A percentile compares a stretch with the other conserved stretches of the same genome.
Evolutionary conservation across 2,329 filamentous ascomycete genomes (phyloP).

Genomic region (Neopestalotiopsis sp.): DNA sequence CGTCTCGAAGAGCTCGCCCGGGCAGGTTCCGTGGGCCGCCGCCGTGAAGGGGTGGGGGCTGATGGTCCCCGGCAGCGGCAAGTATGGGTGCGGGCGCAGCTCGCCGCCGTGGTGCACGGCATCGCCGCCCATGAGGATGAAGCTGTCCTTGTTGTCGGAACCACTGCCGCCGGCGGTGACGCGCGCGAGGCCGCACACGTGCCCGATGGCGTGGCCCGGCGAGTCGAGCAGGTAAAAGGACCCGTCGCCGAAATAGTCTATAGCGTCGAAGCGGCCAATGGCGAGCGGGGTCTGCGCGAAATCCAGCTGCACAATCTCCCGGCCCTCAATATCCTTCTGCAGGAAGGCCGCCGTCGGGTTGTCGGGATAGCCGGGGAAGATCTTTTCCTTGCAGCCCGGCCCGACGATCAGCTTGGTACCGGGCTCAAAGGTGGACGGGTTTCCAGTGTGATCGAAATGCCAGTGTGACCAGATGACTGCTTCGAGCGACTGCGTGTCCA

Average conservation of each 20-base stretch:
- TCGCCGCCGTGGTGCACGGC: slow-evolving; percentile 46
- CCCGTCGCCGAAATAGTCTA: slow-evolving; percentile 41
- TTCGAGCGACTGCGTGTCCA: slow-evolving; percentile 25
- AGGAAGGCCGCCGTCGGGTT: slow-evolving; percentile 28
- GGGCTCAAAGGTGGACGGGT: slow-evolving; percentile 48
- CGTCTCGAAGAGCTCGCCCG: slow-evolving; percentile 44
- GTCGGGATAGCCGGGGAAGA: slow-evolving; percentile 28
- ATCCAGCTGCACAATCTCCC: slow-evolving; percentile 31
- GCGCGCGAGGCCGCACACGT: slow-evolving; percentile 44
- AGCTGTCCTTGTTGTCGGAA: slow-evolving; percentile 31
- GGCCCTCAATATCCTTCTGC: slow-evolving; percentile 32
- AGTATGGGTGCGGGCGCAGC: slow-evolving; percentile 39
- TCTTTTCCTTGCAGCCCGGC: slow-evolving; percentile 33
- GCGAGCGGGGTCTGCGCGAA: slow-evolving; percentile 24
- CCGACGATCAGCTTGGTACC: slow-evolving; percentile 47
- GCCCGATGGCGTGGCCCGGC: slow-evolving; percentile 39
- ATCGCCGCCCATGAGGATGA: slow-evolving; percentile 49
- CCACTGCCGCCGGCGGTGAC: slow-evolving; percentile 31
- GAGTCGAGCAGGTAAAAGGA: slow-evolving; percentile 41
- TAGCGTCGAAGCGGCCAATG: slow-evolving; percentile 32
- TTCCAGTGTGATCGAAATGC: slow-evolving; percentile 56
- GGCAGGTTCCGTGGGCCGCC: slow-evolving; percentile 39
- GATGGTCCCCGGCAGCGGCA: slow-evolving; percentile 42
- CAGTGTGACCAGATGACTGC: slow-evolving; percentile 49
- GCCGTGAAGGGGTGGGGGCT: slow-evolving; percentile 44